Evolutionary conservation across 805 yeast species (phyloP).

Genomic region (Yarrowia porcina): DNA sequence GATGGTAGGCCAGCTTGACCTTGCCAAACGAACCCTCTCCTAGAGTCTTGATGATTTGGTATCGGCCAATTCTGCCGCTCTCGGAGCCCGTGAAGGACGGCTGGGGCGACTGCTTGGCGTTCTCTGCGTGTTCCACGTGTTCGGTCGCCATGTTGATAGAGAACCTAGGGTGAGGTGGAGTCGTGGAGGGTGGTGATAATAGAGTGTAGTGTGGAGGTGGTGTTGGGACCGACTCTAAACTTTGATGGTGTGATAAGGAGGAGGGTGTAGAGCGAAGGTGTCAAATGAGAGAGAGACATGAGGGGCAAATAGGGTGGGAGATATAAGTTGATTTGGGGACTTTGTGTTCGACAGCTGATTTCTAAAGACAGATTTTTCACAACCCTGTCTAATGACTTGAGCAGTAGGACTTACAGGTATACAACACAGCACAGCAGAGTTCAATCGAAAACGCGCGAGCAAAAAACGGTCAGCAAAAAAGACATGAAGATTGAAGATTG

Average conservation of each 20-base stretch:
- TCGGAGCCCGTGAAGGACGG: conserved; percentile 30
- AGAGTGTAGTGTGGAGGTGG: conserved; percentile 19
- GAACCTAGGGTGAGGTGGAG: not conserved
- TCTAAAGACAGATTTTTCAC: not conserved
- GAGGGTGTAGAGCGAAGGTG: not conserved
- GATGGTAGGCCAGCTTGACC: conserved; percentile 80
- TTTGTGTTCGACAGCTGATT: not conserved
- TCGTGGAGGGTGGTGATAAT: not conserved
- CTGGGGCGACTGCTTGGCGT: conserved; percentile 27
- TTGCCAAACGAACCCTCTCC: conserved; percentile 98
- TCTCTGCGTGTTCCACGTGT: conserved; percentile 25
- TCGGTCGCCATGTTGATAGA: conserved; percentile 5
- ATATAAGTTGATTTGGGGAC: not conserved
- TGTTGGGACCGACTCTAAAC: not conserved
- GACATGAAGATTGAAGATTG: no score
- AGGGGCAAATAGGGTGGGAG: not conserved
- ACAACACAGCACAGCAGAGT: not conserved
- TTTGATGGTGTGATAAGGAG: conserved; percentile 2
- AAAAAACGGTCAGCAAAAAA: not conserved
- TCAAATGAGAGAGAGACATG: not conserved
- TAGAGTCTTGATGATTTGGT: conserved; percentile 85
- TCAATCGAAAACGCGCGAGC: conserved; percentile 1
- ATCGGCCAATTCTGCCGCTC: conserved; percentile 69
- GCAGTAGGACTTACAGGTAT: no score
- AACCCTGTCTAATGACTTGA: not conserved